Evolutionary conservation across 192 early-diverging fungal genomes (phyloP), one percentile per base, ranked within the genome.

Genomic region (Linnemannia schmuckeri): DNA sequence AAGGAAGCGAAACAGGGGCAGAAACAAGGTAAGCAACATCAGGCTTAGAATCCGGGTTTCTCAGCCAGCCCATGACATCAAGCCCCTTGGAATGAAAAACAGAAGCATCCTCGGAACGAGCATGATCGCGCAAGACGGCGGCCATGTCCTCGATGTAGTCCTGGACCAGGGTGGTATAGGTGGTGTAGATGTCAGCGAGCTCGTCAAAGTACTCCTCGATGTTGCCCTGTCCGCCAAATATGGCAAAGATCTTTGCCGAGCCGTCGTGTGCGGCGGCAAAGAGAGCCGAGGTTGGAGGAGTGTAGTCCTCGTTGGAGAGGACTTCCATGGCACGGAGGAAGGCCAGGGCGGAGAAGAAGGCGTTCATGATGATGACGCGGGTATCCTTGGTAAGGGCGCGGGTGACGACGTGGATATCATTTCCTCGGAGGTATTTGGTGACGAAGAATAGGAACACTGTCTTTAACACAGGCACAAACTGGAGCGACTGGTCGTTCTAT

Each of bases 141-240:
- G 94, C 92, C 90, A 99, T 94, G 61, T 92, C 93, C 73, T 94
- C 92, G 73, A 97, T 89, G 88, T 96, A 97, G 71, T 94, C 91
- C 81, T 94, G 91, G 35, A 96, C 89, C 61, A 97, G 83, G 68
- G 94, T 90, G 82, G 94, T 93, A 90, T 97, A 97, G 83, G 96
- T 96, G 76, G 90, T 90, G 88, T 93, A 96, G 38, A 96, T 92
- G 72, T 92, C 91, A 49, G 94, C 94, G 38, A 97, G 91, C 90
- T 99, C 97, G 85, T 96, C 94, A 93, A 99, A 97, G 93, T 97
- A 99, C 79, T 97, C 97, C 77, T 97, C 95, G 49, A 96, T 95
- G 85, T 96, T 97, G 79, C 97, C 97, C 90, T 99, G 97, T 63
- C 97, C 97, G 78, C 97, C 97, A 94, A 99, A 99, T 79, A 99